Base-by-base conservation (phyloP, 2,329 filamentous ascomycete genomes). In the Westerdykella aurantiaca region DNA sequence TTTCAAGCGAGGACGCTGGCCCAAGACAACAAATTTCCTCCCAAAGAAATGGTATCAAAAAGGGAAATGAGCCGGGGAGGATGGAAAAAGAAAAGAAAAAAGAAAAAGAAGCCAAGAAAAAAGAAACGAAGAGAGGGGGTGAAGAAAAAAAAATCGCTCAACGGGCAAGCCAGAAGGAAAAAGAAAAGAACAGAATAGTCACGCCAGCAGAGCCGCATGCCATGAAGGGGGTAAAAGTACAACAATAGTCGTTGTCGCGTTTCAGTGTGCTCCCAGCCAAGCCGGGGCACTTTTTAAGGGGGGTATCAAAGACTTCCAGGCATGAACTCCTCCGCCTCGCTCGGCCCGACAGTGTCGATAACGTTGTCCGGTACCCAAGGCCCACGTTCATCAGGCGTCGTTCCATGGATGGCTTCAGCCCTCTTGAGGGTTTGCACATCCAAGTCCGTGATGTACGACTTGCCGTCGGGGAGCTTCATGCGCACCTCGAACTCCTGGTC, bases 401-500 rank as follows among this genome's bases (percentile, higher is more conserved):
- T 85, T 48, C 76, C 77, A 55, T 83, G 82, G 61, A 97, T 83
- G 22, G 85, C 91, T 54, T 94, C 81, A n/a, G 90, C 88, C 25
- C 91, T 81, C 67, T 86, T 85, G 63, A 97, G 68, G 2, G 90
- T 96, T 72, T 93, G 85, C 40, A 96, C 81, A 61, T 97, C 93
- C 37, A 98, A 76, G 62, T 97, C 93, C 6, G 91, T 97, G 33
- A 96, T 83, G 64, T 95, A 97, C 60, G 80, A 80, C 61, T 88
- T 85, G 18, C 79, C 79, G 14, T 63, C 64, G 1, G 61, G 60
- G 48, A 96, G 77, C 67, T 82, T 82, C 67, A 95, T 77, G 61
- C 91, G 88, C 31, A 97, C 88, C 70, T 98, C 93, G 60, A 93
- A 90, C 57, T 95, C 89, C 13, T 86, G 89, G 56, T 90, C 88